Percentiles rank a stretch among this genome's conserved stretches.
These are phyloP conservation scores for Vitis riparia DNA, from an alignment of 164 flowering plant genomes.

Conservation along the genomic window DNA sequence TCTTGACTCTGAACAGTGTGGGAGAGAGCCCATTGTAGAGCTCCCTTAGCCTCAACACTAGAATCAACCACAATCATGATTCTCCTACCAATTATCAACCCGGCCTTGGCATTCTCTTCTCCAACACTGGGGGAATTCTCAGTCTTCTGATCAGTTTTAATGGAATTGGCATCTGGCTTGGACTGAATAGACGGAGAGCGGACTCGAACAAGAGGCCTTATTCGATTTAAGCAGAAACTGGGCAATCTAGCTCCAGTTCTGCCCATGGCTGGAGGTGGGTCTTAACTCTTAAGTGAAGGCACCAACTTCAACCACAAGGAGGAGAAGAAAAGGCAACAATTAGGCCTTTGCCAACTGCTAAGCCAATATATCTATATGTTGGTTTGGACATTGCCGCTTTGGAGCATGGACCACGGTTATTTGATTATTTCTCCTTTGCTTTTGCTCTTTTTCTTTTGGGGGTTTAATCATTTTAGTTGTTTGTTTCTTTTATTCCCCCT, in stretches of 20 bases:
- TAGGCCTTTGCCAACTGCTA: neutral
- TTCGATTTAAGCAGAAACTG: slow-evolving; percentile 55
- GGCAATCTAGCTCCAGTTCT: slow-evolving; percentile 42
- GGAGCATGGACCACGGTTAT: neutral
- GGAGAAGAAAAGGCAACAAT: slow-evolving; percentile 3
- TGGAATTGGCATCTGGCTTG: slow-evolving; percentile 20
- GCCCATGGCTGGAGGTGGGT: slow-evolving; percentile 34
- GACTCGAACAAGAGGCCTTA: slow-evolving; percentile 53
- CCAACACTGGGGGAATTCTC: slow-evolving; percentile 5
- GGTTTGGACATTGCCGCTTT: neutral
- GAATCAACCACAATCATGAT: slow-evolving; percentile 86
- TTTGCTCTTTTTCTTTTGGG: slow-evolving; percentile 4
- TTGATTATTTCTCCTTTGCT: neutral
- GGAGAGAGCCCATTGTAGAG: slow-evolving; percentile 81
- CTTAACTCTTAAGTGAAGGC: too few species aligned
- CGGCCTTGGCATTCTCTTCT: slow-evolving; percentile 15
- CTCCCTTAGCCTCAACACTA: slow-evolving; percentile 64
- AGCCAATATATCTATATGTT: slow-evolving; percentile 11
- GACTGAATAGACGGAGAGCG: slow-evolving; percentile 56
- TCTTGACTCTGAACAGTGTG: slow-evolving; percentile 77
- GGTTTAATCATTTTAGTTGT: slow-evolving; percentile 14
- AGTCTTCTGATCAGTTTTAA: slow-evolving; percentile 15
- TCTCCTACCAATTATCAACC: slow-evolving; percentile 39
- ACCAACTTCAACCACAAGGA: slow-evolving; percentile 1
- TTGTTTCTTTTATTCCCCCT: slow-evolving; percentile 11